Evolutionary conservation across 257 asterid genomes (phyloP), one percentile per base, ranked within the genome.

Genomic region (Marsdenia floribunda): DNA sequence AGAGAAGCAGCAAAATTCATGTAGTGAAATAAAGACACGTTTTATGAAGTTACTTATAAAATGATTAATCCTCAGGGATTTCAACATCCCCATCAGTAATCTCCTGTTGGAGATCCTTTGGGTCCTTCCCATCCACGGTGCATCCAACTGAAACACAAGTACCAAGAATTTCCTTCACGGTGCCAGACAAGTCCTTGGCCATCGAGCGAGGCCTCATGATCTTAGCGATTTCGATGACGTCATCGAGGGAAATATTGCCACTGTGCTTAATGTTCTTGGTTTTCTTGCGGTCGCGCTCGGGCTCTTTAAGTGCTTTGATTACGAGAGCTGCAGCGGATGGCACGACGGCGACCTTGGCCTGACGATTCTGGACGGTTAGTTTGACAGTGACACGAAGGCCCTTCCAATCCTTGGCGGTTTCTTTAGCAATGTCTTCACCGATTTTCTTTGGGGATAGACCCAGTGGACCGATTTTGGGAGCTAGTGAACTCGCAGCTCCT

Each of bases 361-460:
- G 94, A 29, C 94, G 91, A 61, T 89, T 87, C 67, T 88, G 93
- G 13, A 88, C 93, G 3, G 91, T 88, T 73, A 88, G 88, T 74
- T 88, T 88, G 13, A 87, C 91, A 10, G 94, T 87, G 18, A 87
- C 94, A 14, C 91, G 91, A 65, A 89, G 91, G n/a, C 94, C 94
- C 90, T 89, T 89, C 94, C 94, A 89, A 82, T 89, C 94, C 80
- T 89, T 89, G 72, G 94, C 91, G 37, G 94, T 89, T 18, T 89
- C 93, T 78, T 88, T 88, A 13, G 93, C 90, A 54, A 88, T 88
- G 64, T 88, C 93, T 78, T 88, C 93, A 15, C 93, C 93, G 77
- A 88, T 86, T 64, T 88, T 88, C 55, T 88, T 88, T 7, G 93
- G 93, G 18, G 93, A 88, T 14, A 88, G 88, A 78, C 93, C 93